phyloP scores from a whole-genome alignment of 768 basidiomycete genomes.

The Tulasnella sp. region DNA sequence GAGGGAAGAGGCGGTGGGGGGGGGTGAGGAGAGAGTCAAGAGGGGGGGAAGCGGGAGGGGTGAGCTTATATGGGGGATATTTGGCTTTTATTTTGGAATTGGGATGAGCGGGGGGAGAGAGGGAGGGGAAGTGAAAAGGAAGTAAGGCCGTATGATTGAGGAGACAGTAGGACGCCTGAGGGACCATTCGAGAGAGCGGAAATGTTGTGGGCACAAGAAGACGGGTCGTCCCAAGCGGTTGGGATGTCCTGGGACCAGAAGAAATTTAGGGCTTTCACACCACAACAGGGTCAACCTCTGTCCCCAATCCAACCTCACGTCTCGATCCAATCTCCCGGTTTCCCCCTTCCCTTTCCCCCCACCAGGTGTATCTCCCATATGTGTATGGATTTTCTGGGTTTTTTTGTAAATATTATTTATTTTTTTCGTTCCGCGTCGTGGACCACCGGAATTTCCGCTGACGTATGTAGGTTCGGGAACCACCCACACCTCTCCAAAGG shows the following conservation, averaged over 20 bases:
- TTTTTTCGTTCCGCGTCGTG: no score
- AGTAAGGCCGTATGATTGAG: constrained; percentile 3
- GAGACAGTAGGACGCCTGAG: not conserved
- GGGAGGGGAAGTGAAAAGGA: not conserved
- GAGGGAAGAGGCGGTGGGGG: not conserved
- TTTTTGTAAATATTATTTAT: no score
- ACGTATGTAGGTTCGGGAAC: not conserved
- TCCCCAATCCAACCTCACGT: not conserved
- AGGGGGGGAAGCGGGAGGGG: constrained; percentile 20
- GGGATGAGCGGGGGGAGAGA: not conserved
- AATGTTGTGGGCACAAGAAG: not conserved
- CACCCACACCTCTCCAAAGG: no score
- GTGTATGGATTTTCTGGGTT: no score
- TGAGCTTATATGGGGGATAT: constrained; percentile 10
- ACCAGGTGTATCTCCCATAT: not conserved
- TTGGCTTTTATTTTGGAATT: not conserved
- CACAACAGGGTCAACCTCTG: not conserved
- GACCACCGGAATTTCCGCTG: no score
- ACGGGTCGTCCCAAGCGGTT: no score
- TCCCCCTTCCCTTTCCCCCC: not conserved
- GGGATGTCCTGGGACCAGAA: not conserved
- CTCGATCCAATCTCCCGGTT: not conserved
- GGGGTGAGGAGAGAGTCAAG: not conserved
- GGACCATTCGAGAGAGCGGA: constrained; percentile 1
- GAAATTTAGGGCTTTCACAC: not conserved